Evolutionary conservation across 257 asterid genomes (phyloP).

Genomic region (Solanum bulbocastanum): DNA sequence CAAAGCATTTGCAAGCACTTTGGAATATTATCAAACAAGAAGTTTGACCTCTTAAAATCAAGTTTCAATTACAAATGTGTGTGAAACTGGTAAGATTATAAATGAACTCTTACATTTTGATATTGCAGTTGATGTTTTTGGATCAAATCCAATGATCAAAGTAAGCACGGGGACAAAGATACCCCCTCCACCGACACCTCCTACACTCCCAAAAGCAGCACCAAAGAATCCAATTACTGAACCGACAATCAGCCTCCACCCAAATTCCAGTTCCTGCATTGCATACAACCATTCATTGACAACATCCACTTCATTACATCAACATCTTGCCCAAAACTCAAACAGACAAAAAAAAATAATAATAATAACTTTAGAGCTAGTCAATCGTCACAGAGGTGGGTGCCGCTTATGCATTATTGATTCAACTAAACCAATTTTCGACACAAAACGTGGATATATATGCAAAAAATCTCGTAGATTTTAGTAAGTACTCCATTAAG

Average conservation of each 20-base stretch:
- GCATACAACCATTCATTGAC: not conserved
- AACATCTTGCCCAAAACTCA: not conserved
- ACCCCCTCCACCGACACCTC: constrained; percentile 65
- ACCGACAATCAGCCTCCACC: constrained; percentile 42
- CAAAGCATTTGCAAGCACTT: not conserved
- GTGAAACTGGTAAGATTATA: not conserved
- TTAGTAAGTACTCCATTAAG: not conserved
- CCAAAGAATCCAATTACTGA: constrained; percentile 53
- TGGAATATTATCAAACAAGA: not conserved
- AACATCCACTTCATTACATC: not conserved
- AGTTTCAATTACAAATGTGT: not conserved
- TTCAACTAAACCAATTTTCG: not conserved
- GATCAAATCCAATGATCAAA: constrained; percentile 46
- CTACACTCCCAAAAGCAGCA: constrained; percentile 62
- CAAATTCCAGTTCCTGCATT: constrained; percentile 41
- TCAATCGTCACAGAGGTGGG: not conserved
- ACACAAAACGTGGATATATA: not conserved
- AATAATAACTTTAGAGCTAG: not conserved
- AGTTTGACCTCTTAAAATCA: not conserved
- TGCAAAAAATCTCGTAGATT: not conserved
- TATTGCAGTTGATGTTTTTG: constrained; percentile 51
- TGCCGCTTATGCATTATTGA: not conserved
- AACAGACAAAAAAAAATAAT: not conserved
- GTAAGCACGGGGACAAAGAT: constrained; percentile 53
- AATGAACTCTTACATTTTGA: constrained; percentile 35